These are phyloP conservation scores for Leccinum subtestaceum DNA, from an alignment of 768 basidiomycete genomes.

Conservation along the genomic window DNA sequence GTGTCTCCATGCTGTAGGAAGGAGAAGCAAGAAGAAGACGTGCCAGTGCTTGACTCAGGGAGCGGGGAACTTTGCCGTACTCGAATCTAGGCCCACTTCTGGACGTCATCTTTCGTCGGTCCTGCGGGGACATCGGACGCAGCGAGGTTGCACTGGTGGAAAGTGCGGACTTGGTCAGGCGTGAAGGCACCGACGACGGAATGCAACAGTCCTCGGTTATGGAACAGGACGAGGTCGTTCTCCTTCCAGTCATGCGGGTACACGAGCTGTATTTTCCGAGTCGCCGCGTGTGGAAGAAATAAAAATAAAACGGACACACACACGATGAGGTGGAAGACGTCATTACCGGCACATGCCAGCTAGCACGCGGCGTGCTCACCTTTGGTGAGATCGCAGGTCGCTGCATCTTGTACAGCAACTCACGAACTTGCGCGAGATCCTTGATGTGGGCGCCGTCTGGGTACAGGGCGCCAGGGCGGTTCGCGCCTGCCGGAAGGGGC, in stretches of 20 bases:
- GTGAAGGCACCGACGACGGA: conserved; percentile 65
- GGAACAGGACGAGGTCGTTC: conserved; percentile 65
- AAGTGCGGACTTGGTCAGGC: conserved; percentile 45
- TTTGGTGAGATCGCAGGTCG: conserved; percentile 82
- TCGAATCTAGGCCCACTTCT: conserved; percentile 38
- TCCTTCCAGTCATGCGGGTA: conserved; percentile 88
- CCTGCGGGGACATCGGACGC: conserved; percentile 49
- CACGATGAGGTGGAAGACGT: background rate
- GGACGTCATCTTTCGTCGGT: conserved; percentile 44
- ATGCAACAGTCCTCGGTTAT: conserved; percentile 69
- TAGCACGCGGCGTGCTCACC: conserved; percentile 32
- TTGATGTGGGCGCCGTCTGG: conserved; percentile 80
- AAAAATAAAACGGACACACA: background rate
- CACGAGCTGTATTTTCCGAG: conserved; percentile 44
- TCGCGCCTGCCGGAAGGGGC: conserved; percentile 63
- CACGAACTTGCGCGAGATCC: conserved; percentile 69
- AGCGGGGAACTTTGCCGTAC: background rate
- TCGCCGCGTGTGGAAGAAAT: background rate
- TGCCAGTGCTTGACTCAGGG: background rate
- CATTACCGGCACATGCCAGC: background rate
- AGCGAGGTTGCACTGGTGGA: conserved; percentile 60
- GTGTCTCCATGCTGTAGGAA: background rate
- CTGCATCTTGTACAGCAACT: conserved; percentile 81
- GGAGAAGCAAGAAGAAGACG: background rate
- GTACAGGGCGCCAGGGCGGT: conserved; percentile 64